Base-by-base conservation (phyloP, 1,284 basidiomycete species). In the Anthracocystis walkeri region DNA sequence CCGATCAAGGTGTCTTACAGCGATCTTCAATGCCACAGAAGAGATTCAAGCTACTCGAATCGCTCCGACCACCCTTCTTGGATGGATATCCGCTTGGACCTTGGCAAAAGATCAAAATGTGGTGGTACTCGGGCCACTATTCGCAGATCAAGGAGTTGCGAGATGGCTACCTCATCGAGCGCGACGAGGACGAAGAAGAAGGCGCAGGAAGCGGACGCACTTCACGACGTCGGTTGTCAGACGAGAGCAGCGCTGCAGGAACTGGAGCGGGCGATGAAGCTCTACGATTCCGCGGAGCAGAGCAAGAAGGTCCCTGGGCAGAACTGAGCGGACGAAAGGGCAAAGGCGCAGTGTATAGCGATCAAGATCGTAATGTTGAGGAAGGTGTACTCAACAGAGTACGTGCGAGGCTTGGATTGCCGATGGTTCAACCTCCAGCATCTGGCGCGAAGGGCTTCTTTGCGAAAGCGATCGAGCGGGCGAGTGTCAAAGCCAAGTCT, bases 51-150 rank as follows among this genome's bases (percentile, higher is more conserved):
- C 55, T 83, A n/a, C 56, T 82, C 42, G 72, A 80, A 23, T 81
- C 81, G 40, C 69, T 84, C 1, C 77, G 83, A 40, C 83, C 83
- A 12, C 83, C 83, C 1, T 84, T 83, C 61, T 58, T 84, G 42
- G 83, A 84, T 38, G 83, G 83, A 7, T 80, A 82, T 42, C 82
- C 82, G 1, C 60, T 77, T 8, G 69, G 75, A 0, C 82, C 81
- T 1, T 63, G 75, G 61, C 80, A 82, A 49, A 77, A 80, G 68
- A 55, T 80, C 38, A 72, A 71, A 38, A 60, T 76, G 49, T 75
- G 76, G 68, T 79, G 78, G 74, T 72, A 71, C 46, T 76, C 74
- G 31, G 74, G 74, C 14, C 74, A 76, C 53, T 76, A 72, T 42
- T 76, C 74, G 55, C 74, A 76, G 27, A 53, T 76, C 50, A 67